phyloP scores from a whole-genome alignment of 176 grass and related monocot species.

The Carex scoparia region DNA sequence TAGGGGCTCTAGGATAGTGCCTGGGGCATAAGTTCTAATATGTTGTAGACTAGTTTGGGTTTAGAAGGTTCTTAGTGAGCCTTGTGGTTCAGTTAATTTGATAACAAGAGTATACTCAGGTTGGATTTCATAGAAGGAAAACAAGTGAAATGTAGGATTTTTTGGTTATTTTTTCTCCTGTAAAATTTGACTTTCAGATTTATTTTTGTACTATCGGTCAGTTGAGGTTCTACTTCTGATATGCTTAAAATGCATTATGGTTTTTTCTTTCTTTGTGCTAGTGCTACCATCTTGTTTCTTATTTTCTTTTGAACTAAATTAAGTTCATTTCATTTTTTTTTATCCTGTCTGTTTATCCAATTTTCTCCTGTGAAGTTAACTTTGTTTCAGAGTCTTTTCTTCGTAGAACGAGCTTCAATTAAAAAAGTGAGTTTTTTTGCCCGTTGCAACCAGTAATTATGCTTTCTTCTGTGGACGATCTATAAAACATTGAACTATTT shows the following conservation, averaged over 20 bases:
- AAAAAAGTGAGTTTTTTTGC: background rate
- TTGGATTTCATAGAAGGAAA: background rate
- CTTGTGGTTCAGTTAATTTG: background rate
- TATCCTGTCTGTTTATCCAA: background rate
- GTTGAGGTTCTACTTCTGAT: background rate
- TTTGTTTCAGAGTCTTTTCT: too few species aligned
- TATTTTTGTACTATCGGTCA: background rate
- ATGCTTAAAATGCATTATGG: background rate
- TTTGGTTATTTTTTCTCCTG: background rate
- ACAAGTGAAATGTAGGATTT: background rate
- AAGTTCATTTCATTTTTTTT: background rate
- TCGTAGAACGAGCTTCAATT: too few species aligned
- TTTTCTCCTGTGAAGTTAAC: background rate
- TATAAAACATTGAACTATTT: background rate
- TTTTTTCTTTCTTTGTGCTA: background rate
- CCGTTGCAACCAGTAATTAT: background rate
- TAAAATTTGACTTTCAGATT: background rate
- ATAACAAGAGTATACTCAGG: background rate
- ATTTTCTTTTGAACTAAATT: background rate
- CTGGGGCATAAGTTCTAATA: background rate
- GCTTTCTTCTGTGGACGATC: background rate
- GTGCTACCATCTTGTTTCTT: background rate
- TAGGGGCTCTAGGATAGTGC: constrained; percentile 4
- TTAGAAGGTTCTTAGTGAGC: background rate
- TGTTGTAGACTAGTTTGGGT: background rate